Evolutionary conservation across 176 grass and related monocot genomes (phyloP).

Genomic region (Rhynchospora pubera): DNA sequence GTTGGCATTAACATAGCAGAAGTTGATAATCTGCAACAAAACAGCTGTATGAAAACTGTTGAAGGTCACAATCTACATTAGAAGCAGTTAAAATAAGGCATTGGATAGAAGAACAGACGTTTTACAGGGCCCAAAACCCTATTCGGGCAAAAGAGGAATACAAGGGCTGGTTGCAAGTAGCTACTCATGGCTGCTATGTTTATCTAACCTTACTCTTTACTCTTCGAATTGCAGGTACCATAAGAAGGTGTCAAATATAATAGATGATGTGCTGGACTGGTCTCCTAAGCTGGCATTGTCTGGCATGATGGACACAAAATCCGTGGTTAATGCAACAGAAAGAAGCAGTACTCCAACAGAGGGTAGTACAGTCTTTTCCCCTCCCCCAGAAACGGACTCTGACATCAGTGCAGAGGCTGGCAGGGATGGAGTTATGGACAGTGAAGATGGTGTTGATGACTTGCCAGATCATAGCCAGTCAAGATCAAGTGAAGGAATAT

Average conservation of each 20-base stretch:
- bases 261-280: slow-evolving; percentile 99
- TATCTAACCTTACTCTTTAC: slow-evolving; percentile 22
- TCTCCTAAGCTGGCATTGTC: slow-evolving; percentile 90
- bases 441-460: slow-evolving; percentile 25
- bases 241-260: slow-evolving; percentile 99
- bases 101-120: not conserved
- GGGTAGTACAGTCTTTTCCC: slow-evolving; percentile 26
- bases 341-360: slow-evolving; percentile 25
- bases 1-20: too few species aligned
- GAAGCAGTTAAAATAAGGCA: not conserved
- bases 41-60: slow-evolving; percentile 1
- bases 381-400: slow-evolving; percentile 29
- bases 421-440: slow-evolving; percentile 27
- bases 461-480: slow-evolving; percentile 36
- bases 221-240: slow-evolving; percentile 57
- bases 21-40: too few species aligned
- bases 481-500: slow-evolving; percentile 28
- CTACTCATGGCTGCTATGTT: not conserved
- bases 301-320: slow-evolving; percentile 91
- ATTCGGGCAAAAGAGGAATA: slow-evolving; percentile 14
- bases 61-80: not conserved
- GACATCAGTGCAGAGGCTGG: slow-evolving; percentile 27
- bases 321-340: slow-evolving; percentile 43
- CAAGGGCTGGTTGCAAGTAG: not conserved
- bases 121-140: not conserved